These are phyloP conservation scores for Periconia digitata DNA, from an alignment of 2,329 filamentous ascomycete species.

Conservation along the genomic window DNA sequence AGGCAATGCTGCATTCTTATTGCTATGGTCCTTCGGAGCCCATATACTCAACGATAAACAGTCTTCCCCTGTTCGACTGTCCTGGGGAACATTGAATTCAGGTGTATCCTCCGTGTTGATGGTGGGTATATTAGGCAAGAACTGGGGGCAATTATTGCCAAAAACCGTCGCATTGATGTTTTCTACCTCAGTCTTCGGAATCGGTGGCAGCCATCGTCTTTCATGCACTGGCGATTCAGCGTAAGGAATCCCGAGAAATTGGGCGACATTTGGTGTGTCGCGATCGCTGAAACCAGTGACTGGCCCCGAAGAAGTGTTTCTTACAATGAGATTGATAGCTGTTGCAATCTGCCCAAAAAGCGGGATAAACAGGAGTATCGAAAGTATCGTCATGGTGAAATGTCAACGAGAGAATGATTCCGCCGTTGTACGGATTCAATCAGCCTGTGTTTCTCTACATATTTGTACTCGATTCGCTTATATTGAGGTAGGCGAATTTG, in stretches of 20 bases:
- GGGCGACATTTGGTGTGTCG: slow-evolving; percentile 28
- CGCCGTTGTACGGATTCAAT: too few relatives aligned
- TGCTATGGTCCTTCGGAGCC: slow-evolving; percentile 33
- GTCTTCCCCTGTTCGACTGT: slow-evolving; percentile 29
- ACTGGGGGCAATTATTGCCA: slow-evolving; percentile 28
- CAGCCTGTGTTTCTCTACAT: too few relatives aligned
- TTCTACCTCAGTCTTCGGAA: slow-evolving; percentile 11
- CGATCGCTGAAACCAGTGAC: slow-evolving; percentile 25
- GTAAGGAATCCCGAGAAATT: slow-evolving; percentile 35
- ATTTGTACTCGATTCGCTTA: too few relatives aligned
- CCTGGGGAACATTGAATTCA: slow-evolving; percentile 29
- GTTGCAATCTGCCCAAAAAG: too few relatives aligned
- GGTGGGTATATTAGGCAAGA: slow-evolving; percentile 15
- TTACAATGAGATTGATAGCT: too few relatives aligned
- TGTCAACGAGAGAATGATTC: too few relatives aligned
- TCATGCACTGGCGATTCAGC: slow-evolving; percentile 28
- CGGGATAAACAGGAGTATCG: too few relatives aligned
- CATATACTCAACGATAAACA: slow-evolving; percentile 45
- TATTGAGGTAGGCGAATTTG: too few relatives aligned
- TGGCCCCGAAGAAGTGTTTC: slow-evolving; percentile 8
- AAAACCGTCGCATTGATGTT: slow-evolving; percentile 13
- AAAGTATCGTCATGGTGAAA: too few relatives aligned
- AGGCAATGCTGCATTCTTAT: slow-evolving; percentile 31
- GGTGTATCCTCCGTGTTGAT: slow-evolving; percentile 15
- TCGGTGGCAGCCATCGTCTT: slow-evolving; percentile 33